Base-by-base conservation (phyloP, 2,329 filamentous ascomycete genomes). In the Fusarium armeniacum region DNA sequence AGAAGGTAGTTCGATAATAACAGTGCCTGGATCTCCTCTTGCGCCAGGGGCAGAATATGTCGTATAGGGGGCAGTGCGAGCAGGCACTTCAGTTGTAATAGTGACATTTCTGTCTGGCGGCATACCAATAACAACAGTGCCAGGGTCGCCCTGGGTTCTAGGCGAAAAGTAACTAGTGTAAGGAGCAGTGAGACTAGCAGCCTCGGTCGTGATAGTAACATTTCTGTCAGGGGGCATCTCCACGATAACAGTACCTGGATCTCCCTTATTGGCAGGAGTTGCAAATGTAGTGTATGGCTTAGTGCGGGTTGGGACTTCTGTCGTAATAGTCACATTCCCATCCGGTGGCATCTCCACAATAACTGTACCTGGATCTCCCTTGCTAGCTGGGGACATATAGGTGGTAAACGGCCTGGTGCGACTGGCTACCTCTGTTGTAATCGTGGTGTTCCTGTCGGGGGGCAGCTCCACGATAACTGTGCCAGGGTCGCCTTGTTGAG, bases 81-180 rank as follows among this genome's bases (percentile, higher is more conserved):
- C 47, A 18, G 33, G 36, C 3, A 54, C 35, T 10, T 60, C 62
- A 5, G 50, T 55, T 15, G 62, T 67, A 20, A 67, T 56, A 2
- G 64, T 67, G 9, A 67, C 50, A 18, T 65, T 65, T 9, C 47
- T 52, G 10, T 59, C 43, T 9, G 65, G 51, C 7, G 59, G 63
- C 9, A 45, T 7, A 10, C 47, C 63, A 6, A 66, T 26, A 15
- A 66, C 38, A 10, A 66, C 30, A 8, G 62, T 66, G 3, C 61
- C 61, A 5, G 61, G 61, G 3, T 63, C 61, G 12, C 61, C 61
- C 22, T 46, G 32, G 6, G 22, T 36, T 11, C 33, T 60, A 15
- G 63, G 49, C 2, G 54, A 13, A 3, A 38, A 26, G 9, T 50
- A 66, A 2, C 41, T 54, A 10, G 62, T 67, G 13, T 38, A 64